Evolutionary conservation across 2,329 filamentous ascomycete genomes (phyloP), one percentile per base, ranked within the genome.

Genomic region (Pezicula neosporulosa): DNA sequence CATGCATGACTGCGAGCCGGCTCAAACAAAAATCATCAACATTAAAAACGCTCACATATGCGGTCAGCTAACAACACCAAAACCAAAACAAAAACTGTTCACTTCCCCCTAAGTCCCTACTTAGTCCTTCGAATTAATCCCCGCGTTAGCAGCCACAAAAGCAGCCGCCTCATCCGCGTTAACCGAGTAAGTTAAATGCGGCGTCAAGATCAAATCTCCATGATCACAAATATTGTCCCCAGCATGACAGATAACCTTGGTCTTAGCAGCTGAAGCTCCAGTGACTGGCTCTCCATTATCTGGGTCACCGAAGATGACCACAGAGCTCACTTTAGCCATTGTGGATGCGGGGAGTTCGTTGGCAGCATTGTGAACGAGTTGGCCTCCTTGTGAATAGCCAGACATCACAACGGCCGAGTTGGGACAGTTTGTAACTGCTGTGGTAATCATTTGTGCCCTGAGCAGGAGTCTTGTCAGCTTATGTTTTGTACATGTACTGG

Each of bases 251-350:
- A 64, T 57, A 24, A 62, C 49, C 38, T 57, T 49, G 3, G 56
- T 58, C 15, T 60, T 60, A 8, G 53, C 42, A 7, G 59, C 53
- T 3, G 55, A 39, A 10, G 62, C 46, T 10, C 43, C 44, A 5
- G 51, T 54, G 28, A 63, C 59, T 2, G 56, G 44, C 6, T 54
- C 33, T 13, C 61, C 60, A 37, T 62, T 52, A 18, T 57, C 47
- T 56, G 61, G 61, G 47, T 63, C 61, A 4, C 61, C 61, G 33
- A 62, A 63, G 47, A 61, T 61, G 27, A 63, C 53, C 33, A 50
- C 61, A 13, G 58, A 56, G 44, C 27, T 55, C 33, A 63, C 53
- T 28, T 58, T 54, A 3, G 52, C 51, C 9, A 48, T 44, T 6
- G 41, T 54, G 10, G 48, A 48, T n/a, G 51, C 42, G 37, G 42